Evolutionary conservation across 2,329 filamentous ascomycete species (phyloP), one percentile per base, ranked within the genome.

Genomic region (Paracorniculantispora psalliotae): DNA sequence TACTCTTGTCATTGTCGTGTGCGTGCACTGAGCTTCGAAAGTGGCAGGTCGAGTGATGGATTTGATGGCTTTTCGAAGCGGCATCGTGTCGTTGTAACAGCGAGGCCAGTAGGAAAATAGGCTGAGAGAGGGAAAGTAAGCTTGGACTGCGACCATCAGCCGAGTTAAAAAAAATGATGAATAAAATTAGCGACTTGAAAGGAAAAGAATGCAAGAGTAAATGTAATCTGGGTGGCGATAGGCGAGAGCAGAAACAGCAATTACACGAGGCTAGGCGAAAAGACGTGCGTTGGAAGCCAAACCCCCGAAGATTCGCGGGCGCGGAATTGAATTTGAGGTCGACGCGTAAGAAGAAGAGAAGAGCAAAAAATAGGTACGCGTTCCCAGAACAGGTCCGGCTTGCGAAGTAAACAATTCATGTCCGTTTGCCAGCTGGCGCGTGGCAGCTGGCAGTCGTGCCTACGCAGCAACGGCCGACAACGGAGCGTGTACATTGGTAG

Each of bases 1-100:
- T 47, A 90, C 71, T 28, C 87, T 83, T 10, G 84, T 82, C 80
- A 91, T 86, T 58, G 80, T 85, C 48, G 85, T 73, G 67, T 92
- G 89, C 2, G 84, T 89, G 71, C 89, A 92, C 60, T 69, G 66
- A 1, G 70, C 66, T 49, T 67, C 64, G 50, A 72, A 71, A 10
- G 5, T 26, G n/a, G 39, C 41, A 12, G 50, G 43, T 12, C 57
- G 57, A 41, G 44, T 10, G 26, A 46, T n/a, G n/a, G 49, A 33
- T 25, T 54, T 59, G n/a, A 39, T 15, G 19, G 37, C 47, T 35
- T 58, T 58, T n/a, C 56, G 47, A 2, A 58, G 28, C 13, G 56
- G 56, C 56, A 58, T 58, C 7, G 41, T 19, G 30, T 28, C n/a
- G 8, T 4, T 1, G 25, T 12, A 26, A 2, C 9, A 13, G 12